Evolutionary conservation across 2,329 filamentous ascomycete genomes (phyloP).

Genomic region (Fusarium musae): DNA sequence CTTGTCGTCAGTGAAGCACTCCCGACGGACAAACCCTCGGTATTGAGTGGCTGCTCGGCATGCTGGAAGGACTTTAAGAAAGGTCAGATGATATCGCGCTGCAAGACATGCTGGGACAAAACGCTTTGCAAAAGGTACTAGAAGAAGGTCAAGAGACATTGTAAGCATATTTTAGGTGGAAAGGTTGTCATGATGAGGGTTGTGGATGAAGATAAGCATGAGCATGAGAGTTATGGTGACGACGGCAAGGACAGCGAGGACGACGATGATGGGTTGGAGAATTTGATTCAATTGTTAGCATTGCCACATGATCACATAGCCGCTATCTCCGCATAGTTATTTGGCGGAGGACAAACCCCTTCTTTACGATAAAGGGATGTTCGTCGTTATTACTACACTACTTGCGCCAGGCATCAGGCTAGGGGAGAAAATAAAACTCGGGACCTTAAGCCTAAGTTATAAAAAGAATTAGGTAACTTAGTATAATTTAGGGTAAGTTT

Average conservation of each 20-base stretch:
- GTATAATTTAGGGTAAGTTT: no score
- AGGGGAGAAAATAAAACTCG: no score
- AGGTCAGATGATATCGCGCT: not conserved
- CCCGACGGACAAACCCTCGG: not conserved
- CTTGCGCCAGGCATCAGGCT: not conserved
- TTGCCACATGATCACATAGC: not conserved
- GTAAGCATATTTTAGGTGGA: not conserved
- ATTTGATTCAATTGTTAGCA: not conserved
- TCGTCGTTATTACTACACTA: not conserved
- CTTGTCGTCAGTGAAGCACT: not conserved
- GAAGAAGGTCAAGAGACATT: not conserved
- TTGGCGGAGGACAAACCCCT: rapidly evolving
- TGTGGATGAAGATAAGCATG: no score
- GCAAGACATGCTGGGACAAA: not conserved
- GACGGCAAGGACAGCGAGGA: rapidly evolving
- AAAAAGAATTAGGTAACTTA: no score
- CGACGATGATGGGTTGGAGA: not conserved
- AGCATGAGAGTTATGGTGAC: no score
- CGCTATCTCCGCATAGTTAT: rapidly evolving
- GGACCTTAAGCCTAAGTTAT: no score
- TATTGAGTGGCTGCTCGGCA: not conserved
- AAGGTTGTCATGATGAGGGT: not conserved
- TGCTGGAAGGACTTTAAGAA: not conserved
- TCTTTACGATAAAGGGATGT: rapidly evolving
- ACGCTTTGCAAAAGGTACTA: not conserved